Evolutionary conservation across 2,329 filamentous ascomycete species (phyloP), one percentile per base, ranked within the genome.

Genomic region (Colletotrichum zoysiae): DNA sequence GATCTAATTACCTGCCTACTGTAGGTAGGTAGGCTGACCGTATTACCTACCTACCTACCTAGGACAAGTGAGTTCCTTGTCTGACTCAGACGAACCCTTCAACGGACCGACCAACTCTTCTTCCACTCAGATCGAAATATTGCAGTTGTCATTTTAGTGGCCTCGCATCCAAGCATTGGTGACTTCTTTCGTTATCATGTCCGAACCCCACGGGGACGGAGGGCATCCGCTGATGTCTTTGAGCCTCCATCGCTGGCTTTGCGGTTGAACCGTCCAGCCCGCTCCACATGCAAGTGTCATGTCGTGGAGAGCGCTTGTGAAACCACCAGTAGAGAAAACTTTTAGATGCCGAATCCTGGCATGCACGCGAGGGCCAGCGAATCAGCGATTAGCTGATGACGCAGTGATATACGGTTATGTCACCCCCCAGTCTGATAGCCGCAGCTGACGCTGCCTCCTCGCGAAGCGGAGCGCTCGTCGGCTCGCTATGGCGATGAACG

Each of bases 301-400:
- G 9, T 30, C 30, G 30, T 30, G 30, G 30, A 30, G 46, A 53
- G 65, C 38, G 30, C 55, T 46, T 55, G 55, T 55, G 53, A 64
- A 60, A 59, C 59, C 30, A 23, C 20, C 44, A 14, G 20, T 11
- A 44, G 33, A 56, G 66, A 72, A 72, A 65, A 65, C 33, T 69
- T 60, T 65, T 70, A 70, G 59, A 42, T 69, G 55, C 55, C 26
- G 33, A n/a, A 60, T 65, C 70, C 65, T 26, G 66, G 66, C 44
- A n/a, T 42, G 55, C 33, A 46, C 69, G 65, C 53, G 3, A 23
- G 60, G 65, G 40, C 26, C 44, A 69, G 55, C 70, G 70, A 65
- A 72, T 72, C 65, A 70, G 65, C 33, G 23, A 44, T 42, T 38
- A 26, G 53, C 65, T 48, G 20, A 69, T 71, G 59, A 71, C 65